These are phyloP conservation scores for Monascus purpureus DNA, from an alignment of 495 filamentous ascomycete genomes.

Conservation along the genomic window DNA sequence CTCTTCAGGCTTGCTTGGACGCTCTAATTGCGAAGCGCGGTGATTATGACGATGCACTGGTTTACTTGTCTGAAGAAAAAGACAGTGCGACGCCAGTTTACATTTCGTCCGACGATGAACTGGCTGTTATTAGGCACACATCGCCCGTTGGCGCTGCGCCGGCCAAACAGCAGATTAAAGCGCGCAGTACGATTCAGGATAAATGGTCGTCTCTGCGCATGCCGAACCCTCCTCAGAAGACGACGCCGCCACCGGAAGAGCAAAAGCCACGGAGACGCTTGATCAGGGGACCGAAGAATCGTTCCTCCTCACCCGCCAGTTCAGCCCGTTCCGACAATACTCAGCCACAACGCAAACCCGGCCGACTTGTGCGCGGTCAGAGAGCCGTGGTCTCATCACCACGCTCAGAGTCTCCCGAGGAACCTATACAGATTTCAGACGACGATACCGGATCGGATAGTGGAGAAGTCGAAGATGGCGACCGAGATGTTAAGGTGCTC, in stretches of 20 bases:
- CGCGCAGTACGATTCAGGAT: slow-evolving; percentile 43
- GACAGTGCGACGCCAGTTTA: slow-evolving; percentile 2
- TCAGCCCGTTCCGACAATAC: slow-evolving; percentile 12
- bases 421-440: slow-evolving; percentile 30
- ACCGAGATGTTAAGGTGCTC: slow-evolving; percentile 45
- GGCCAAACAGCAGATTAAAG: slow-evolving; percentile 48
- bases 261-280: slow-evolving; percentile 23
- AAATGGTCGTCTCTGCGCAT: slow-evolving; percentile 41
- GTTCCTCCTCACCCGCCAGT: slow-evolving; percentile 13
- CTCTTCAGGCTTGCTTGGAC: slow-evolving; percentile 35
- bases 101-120: slow-evolving; percentile 27
- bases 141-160: slow-evolving; percentile 9
- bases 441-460: slow-evolving; percentile 41
- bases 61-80: slow-evolving; percentile 19
- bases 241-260: slow-evolving; percentile 9
- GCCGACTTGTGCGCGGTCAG: slow-evolving; percentile 46
- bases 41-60: slow-evolving; percentile 46
- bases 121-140: slow-evolving; percentile 8
- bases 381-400: slow-evolving; percentile 31
- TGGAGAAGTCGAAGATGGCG: slow-evolving; percentile 17
- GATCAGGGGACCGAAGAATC: slow-evolving; percentile 24
- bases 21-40: slow-evolving; percentile 38
- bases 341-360: slow-evolving; percentile 25
- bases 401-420: slow-evolving; percentile 25
- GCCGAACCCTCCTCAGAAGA: slow-evolving; percentile 8